A percentile compares a stretch with the other conserved stretches of the same genome.
These are phyloP conservation scores for Diaporthe eres DNA, from an alignment of 2,329 filamentous ascomycete species.

Conservation along the genomic window DNA sequence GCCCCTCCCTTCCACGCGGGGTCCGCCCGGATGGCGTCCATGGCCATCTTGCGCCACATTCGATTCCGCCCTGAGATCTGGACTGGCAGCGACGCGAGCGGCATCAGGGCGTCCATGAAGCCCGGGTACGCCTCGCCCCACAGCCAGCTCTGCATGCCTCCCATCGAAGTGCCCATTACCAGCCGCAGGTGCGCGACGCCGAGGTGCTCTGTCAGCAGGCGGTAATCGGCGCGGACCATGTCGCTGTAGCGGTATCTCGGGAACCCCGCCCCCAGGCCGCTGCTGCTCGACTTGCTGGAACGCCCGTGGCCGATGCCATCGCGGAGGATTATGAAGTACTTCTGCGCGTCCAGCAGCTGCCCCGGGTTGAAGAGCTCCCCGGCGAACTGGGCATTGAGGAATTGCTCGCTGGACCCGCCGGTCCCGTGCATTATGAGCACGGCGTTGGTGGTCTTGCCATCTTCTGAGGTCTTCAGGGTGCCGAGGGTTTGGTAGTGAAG, in stretches of 20 bases:
- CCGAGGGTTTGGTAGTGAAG: conserved; percentile 41
- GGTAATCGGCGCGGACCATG: conserved; percentile 47
- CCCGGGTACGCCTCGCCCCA: conserved; percentile 43
- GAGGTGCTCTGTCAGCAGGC: conserved; percentile 45
- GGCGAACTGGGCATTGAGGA: conserved; percentile 44
- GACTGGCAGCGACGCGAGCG: conserved; percentile 45
- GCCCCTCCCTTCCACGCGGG: conserved; percentile 44
- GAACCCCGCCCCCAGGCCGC: conserved; percentile 43
- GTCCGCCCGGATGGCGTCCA: conserved; percentile 44
- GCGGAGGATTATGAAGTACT: conserved; percentile 47
- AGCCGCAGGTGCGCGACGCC: conserved; percentile 45
- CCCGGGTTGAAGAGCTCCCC: conserved; percentile 46
- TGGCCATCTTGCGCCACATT: conserved; percentile 47
- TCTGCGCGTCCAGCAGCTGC: conserved; percentile 45
- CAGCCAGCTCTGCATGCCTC: conserved; percentile 47
- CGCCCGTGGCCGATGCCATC: conserved; percentile 48
- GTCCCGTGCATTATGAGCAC: conserved; percentile 48
- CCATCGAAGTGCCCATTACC: conserved; percentile 47
- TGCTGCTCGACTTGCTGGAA: conserved; percentile 48
- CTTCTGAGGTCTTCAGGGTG: conserved; percentile 2
- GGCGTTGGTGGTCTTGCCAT: conserved; percentile 44
- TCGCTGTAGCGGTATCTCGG: conserved; percentile 46
- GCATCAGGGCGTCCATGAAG: conserved; percentile 46
- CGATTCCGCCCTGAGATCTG: conserved; percentile 47
- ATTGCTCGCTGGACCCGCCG: conserved; percentile 44